Evolutionary conservation across 1,284 basidiomycete genomes (phyloP).

Genomic region (Anthracocystis panici-leucophaei): DNA sequence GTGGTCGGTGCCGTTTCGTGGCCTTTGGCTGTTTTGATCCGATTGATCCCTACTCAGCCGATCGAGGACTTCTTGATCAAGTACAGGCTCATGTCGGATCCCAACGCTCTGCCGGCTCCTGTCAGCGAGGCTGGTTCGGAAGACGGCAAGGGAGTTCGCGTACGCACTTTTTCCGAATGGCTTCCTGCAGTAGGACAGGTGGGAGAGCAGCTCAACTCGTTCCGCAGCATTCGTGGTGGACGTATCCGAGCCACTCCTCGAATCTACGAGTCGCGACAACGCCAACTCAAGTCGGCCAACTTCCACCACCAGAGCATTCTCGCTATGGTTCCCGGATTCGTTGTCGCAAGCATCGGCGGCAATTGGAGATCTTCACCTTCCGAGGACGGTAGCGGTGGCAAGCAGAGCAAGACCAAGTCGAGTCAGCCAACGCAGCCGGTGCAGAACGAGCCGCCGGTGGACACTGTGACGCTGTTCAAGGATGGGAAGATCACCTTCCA

Average conservation of each 20-base stretch:
- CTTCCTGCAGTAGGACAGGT: slow-evolving; percentile 78
- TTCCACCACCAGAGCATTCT: slow-evolving; percentile 80
- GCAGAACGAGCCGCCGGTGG: slow-evolving; percentile 34
- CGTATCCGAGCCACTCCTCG: slow-evolving; percentile 76
- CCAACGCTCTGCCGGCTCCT: slow-evolving; percentile 77
- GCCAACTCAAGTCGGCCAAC: slow-evolving; percentile 64
- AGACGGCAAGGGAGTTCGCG: slow-evolving; percentile 72
- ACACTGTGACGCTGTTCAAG: slow-evolving; percentile 51
- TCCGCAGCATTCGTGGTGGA: slow-evolving; percentile 73
- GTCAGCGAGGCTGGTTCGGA: slow-evolving; percentile 24
- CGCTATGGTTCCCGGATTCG: slow-evolving; percentile 68
- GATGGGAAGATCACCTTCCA: slow-evolving; percentile 84
- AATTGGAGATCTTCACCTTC: slow-evolving; percentile 73
- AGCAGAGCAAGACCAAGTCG: slow-evolving; percentile 7
- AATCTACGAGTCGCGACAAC: slow-evolving; percentile 63
- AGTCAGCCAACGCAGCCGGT: slow-evolving; percentile 6
- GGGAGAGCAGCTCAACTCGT: slow-evolving; percentile 57
- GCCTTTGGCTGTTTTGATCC: slow-evolving; percentile 86
- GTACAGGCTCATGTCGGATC: slow-evolving; percentile 78
- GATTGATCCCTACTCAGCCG: slow-evolving; percentile 83
- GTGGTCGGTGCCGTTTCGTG: slow-evolving; percentile 87
- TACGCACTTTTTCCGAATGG: slow-evolving; percentile 75
- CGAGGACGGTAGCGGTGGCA: slow-evolving; percentile 1
- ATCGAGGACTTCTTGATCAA: slow-evolving; percentile 80
- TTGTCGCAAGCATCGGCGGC: slow-evolving; percentile 62